These are phyloP conservation scores for Talaromyces stipitatus DNA, from an alignment of 495 filamentous ascomycete genomes.

Conservation along the genomic window DNA sequence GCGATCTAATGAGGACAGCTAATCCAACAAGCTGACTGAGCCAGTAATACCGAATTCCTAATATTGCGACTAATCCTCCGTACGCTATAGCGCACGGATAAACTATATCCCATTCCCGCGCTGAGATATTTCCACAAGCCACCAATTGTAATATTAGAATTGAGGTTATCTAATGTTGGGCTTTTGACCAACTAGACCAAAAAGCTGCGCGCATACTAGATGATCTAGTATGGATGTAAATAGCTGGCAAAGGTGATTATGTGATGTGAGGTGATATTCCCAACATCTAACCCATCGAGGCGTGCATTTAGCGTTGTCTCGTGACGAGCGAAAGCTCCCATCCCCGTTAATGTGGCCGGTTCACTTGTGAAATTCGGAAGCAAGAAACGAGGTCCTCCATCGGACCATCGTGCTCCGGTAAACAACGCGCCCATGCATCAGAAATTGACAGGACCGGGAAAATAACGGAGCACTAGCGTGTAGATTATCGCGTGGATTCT, in stretches of 20 bases:
- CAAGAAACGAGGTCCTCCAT: neutral
- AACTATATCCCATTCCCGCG: no score
- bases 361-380: neutral
- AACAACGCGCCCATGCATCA: neutral
- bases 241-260: no score
- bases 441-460: neutral
- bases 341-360: neutral
- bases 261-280: no score
- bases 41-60: no score
- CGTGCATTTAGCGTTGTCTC: neutral
- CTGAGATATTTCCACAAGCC: neutral
- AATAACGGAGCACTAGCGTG: conserved; percentile 3
- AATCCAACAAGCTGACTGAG: no score
- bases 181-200: no score
- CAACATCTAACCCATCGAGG: neutral
- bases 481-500: neutral
- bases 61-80: no score
- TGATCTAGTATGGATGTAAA: no score
- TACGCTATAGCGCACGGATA: no score
- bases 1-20: no score
- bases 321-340: neutral
- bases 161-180: no score
- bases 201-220: no score
- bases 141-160: neutral
- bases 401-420: conserved; percentile 3